Conservation (phyloP, 192 early-diverging fungal species). For the Allomyces macrogynus region DNA sequence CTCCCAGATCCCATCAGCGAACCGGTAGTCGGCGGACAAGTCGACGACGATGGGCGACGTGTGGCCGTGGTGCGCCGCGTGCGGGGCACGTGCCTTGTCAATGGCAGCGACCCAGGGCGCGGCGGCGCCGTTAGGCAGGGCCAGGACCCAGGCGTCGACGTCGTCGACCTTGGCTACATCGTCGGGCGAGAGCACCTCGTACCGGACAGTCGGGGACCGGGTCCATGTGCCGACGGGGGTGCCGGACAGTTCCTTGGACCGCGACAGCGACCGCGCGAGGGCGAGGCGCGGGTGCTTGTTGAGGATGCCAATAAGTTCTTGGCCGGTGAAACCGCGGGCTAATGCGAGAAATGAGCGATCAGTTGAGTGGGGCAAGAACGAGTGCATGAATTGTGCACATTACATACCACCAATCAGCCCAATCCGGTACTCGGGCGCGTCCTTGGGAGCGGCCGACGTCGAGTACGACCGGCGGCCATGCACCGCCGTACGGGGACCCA, state of each 20-base stretch:
- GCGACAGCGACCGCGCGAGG: conserved; percentile 54
- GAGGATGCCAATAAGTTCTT: conserved; percentile 78
- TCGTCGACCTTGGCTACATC: conserved; percentile 35
- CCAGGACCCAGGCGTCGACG: conserved; percentile 91
- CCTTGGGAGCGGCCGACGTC: conserved; percentile 13
- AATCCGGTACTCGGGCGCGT: conserved; percentile 20
- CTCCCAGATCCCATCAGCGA: conserved; percentile 50
- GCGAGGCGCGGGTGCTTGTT: conserved; percentile 68
- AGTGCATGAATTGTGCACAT: too few species aligned
- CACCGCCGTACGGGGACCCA: not conserved
- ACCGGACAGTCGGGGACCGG: conserved; percentile 33
- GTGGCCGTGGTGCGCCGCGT: conserved; percentile 23
- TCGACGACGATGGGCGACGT: conserved; percentile 57
- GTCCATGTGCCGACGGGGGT: conserved; percentile 61
- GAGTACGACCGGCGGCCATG: conserved; percentile 33
- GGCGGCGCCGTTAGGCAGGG: conserved; percentile 86
- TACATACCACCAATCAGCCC: conserved; percentile 58
- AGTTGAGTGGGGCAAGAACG: too few species aligned
- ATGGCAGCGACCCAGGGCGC: conserved; percentile 77
- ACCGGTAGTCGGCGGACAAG: conserved; percentile 84
- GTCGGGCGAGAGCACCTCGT: conserved; percentile 63
- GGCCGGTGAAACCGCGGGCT: conserved; percentile 91
- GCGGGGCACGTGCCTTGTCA: conserved; percentile 11
- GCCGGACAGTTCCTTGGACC: conserved; percentile 80
- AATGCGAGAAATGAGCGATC: too few species aligned